Evolutionary conservation across 192 early-diverging fungal genomes (phyloP), one percentile per base, ranked within the genome.

Genomic region (Coemansia sp.): DNA sequence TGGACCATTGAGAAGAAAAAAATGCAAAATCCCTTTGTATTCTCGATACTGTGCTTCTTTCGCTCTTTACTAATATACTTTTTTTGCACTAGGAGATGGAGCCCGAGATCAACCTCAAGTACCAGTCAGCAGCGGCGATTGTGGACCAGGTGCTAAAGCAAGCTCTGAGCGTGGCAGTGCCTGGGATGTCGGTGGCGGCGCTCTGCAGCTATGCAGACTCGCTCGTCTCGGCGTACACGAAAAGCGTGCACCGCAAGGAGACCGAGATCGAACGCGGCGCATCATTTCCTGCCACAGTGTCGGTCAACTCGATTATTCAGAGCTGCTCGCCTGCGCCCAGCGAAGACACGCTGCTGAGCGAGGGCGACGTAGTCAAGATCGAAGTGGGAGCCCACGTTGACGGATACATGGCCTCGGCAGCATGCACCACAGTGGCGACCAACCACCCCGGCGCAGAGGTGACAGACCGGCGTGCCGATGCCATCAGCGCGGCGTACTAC

Each of bases 361-460:
- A 71, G 3, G 89, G 89, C 61, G 93, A 95, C 67, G 82, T 97
- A 40, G 93, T 95, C 63, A 95, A 95, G 74, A 82, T 97, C 70
- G 92, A 96, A 61, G 76, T 97, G 36, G 90, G 89, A 54, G 91
- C 83, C 37, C 95, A 98, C 73, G 85, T 98, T 64, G 91, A 97
- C 81, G 95, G 95, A 17, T 95, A 91, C 74, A 87, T 90, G 50
- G 83, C 88, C 33, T 85, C 87, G 18, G 81, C 86, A n/a, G 93
- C 89, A 1, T 92, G 94, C 75, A 95, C 93, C 4, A 77, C 83
- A 26, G 83, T 93, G 18, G 67, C 94, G 35, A 91, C 85, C 39
- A 67, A 83, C 38, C 74, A 68, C 44, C 81, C 88, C n/a, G 72
- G 82, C 18, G 62, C 73, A 19, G 84, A 89, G 29, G 70, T 91